Evolutionary conservation across 2,329 filamentous ascomycete genomes (phyloP).

Genomic region (Penicillium concentricum): DNA sequence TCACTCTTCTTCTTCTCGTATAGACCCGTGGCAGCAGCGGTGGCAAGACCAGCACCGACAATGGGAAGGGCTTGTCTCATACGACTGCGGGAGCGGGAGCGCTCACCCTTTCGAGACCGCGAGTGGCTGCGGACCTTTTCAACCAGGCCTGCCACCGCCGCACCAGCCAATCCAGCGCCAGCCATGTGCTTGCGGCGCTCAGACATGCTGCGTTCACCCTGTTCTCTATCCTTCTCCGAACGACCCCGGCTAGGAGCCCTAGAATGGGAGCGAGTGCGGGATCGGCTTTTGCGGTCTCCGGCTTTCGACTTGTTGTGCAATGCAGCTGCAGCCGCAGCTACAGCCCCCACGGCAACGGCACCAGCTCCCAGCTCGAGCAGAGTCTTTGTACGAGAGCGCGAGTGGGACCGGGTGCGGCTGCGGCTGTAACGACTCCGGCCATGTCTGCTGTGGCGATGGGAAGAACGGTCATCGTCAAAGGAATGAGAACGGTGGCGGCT

Average conservation of each 20-base stretch:
- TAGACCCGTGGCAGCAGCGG: constrained; percentile 60
- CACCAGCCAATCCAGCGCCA: constrained; percentile 61
- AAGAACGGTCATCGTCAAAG: constrained; percentile 41
- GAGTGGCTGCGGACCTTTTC: constrained; percentile 59
- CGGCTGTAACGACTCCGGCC: constrained; percentile 33
- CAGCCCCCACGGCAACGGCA: constrained; percentile 52
- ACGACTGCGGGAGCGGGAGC: constrained; percentile 55
- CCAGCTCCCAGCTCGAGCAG: constrained; percentile 54
- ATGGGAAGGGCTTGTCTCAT: constrained; percentile 59
- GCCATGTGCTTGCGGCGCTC: constrained; percentile 60
- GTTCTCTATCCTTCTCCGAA: constrained; percentile 15
- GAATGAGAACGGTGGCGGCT: constrained; percentile 46
- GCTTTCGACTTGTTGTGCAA: constrained; percentile 54
- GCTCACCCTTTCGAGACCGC: constrained; percentile 50
- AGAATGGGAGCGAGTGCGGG: constrained; percentile 49
- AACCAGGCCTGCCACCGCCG: constrained; percentile 61
- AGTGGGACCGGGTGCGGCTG: constrained; percentile 48
- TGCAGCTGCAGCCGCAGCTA: constrained; percentile 59
- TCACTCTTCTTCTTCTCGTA: constrained; percentile 64
- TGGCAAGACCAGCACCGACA: constrained; percentile 60
- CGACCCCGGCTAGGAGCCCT: constrained; percentile 35
- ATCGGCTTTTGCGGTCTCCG: constrained; percentile 49
- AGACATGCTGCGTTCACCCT: constrained; percentile 36
- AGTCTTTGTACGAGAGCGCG: constrained; percentile 51
- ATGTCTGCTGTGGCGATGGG: constrained; percentile 32